Base-by-base conservation (phyloP, 495 filamentous ascomycete species). In the Aspergillus bridgeri region DNA sequence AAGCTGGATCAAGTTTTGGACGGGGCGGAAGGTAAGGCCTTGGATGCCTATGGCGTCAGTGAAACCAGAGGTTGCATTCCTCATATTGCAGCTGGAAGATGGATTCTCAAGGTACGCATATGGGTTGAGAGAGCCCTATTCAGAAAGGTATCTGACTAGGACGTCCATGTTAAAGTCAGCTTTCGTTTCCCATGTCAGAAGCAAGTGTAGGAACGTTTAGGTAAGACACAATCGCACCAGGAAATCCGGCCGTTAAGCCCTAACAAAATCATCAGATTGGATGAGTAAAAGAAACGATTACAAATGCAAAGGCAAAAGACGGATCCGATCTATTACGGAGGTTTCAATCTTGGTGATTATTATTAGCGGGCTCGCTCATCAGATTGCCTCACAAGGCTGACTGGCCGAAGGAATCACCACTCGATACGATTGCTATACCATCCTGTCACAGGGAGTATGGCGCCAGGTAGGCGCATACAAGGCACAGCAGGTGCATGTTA, bases 291-390 rank as follows among this genome's bases (percentile, higher is more conserved):
- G 78, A 78, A 7, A 60, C 63, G 0, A 62, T 81, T 23, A 60
- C 75, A 50, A 72, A 79, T 42, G 79, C 75, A 48, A 82, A 76
- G 52, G 56, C 62, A 1, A 55, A 58, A 0, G 63, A 68, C 0
- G 72, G 79, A 51, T 23, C 45, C n/a, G 67, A 71, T 29, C 63
- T 75, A 8, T 71, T 69, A 69, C 18, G 68, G 65, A 2, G 61
- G 57, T 19, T 24, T 60, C 18, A 70, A 70, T 24, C 66, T 65
- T 42, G 63, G 64, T 69, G 25, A 48, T 13, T 15, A n/a, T 13
- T 38, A 38, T 13, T 13, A 38, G 17, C 33, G 9, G 3, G 17
- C 13, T 38, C 33, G 8, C 33, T 3, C 11, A 38, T 38, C 11
- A 4, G 3, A 38, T 38, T 38, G 33, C 1, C 33, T 38, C 33